Conservation (phyloP, 1,284 basidiomycete species). For the Gastroboletus turbinatus region DNA sequence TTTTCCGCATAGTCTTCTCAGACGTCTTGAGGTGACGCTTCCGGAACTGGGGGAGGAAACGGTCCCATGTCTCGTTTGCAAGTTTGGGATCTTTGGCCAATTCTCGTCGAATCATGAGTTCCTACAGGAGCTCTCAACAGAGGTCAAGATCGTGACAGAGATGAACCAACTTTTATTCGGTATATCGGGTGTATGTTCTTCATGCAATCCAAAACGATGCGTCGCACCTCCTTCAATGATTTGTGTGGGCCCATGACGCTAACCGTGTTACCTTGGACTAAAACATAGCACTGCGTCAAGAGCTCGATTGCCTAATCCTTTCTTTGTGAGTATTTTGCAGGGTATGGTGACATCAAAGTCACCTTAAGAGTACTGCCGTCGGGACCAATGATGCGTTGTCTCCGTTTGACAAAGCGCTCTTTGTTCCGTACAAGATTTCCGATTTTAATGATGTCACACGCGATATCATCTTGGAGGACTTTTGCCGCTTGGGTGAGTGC, state of each 20-base stretch:
- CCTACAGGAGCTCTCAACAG: slow-evolving; percentile 47
- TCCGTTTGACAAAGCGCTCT: slow-evolving; percentile 94
- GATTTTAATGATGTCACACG: slow-evolving; percentile 98
- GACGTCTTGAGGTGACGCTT: slow-evolving; percentile 90
- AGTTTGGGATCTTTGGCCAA: slow-evolving; percentile 98
- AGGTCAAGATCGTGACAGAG: not conserved
- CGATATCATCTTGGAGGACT: slow-evolving; percentile 86
- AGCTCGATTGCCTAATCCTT: slow-evolving; percentile 87
- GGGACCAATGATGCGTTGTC: slow-evolving; percentile 96
- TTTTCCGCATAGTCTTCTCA: slow-evolving; percentile 88
- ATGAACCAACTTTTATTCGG: slow-evolving; percentile 81
- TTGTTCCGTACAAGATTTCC: slow-evolving; percentile 94
- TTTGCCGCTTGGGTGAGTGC: slow-evolving; percentile 84
- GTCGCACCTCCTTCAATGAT: slow-evolving; percentile 91
- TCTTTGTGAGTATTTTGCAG: slow-evolving; percentile 9
- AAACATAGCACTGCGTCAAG: slow-evolving; percentile 93
- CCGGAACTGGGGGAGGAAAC: slow-evolving; percentile 96
- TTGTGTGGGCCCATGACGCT: slow-evolving; percentile 97
- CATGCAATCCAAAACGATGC: slow-evolving; percentile 98
- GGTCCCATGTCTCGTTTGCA: slow-evolving; percentile 93
- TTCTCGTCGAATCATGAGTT: slow-evolving; percentile 98
- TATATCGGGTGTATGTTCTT: slow-evolving; percentile 99
- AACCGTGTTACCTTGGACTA: slow-evolving; percentile 98
- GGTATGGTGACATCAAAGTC: not conserved
- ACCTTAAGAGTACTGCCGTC: slow-evolving; percentile 95